Percentiles rank a stretch among this genome's conserved stretches.
These are phyloP conservation scores for Neoarthrinium moseri DNA, from an alignment of 2,329 filamentous ascomycete genomes.

Conservation along the genomic window DNA sequence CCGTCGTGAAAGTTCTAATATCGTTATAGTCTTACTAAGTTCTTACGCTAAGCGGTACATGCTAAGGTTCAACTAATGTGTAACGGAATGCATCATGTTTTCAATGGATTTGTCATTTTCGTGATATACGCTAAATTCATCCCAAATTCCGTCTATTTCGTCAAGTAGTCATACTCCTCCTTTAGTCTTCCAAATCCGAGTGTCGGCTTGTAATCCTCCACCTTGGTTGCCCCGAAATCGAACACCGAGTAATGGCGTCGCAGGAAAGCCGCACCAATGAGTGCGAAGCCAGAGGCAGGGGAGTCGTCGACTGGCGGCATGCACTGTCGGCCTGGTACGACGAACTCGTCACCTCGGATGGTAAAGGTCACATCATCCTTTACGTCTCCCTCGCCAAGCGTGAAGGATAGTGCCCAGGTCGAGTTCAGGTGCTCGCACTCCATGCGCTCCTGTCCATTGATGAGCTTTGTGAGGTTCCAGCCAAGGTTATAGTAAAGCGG, in stretches of 20 bases:
- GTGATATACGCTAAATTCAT: too few species aligned
- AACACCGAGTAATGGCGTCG: conserved; percentile 32
- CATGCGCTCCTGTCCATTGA: conserved; percentile 24
- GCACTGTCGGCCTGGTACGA: conserved; percentile 33
- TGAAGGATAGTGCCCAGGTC: conserved; percentile 30
- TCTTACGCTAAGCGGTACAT: too few species aligned
- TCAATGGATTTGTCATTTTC: too few species aligned
- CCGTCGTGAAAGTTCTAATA: too few species aligned
- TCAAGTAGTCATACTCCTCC: conserved; percentile 11
- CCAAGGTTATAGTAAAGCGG: conserved; percentile 31
- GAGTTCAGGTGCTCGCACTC: conserved; percentile 34
- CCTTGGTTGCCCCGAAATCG: conserved; percentile 25
- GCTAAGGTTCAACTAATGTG: too few species aligned
- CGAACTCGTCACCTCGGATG: conserved; percentile 26
- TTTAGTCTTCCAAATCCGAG: conserved; percentile 16
- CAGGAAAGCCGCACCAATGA: conserved; percentile 28
- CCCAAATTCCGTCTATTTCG: neutral
- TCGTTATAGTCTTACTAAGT: too few species aligned
- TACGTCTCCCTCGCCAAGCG: conserved; percentile 19
- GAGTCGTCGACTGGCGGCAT: conserved; percentile 32
- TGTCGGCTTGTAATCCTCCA: conserved; percentile 11
- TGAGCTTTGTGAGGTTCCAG: conserved; percentile 32
- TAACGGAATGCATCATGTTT: too few species aligned
- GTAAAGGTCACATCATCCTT: conserved; percentile 23
- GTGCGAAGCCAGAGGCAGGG: conserved; percentile 19